Evolutionary conservation across 2,329 filamentous ascomycete genomes (phyloP), one percentile per base, ranked within the genome.

Genomic region (Lizonia empirigonia): DNA sequence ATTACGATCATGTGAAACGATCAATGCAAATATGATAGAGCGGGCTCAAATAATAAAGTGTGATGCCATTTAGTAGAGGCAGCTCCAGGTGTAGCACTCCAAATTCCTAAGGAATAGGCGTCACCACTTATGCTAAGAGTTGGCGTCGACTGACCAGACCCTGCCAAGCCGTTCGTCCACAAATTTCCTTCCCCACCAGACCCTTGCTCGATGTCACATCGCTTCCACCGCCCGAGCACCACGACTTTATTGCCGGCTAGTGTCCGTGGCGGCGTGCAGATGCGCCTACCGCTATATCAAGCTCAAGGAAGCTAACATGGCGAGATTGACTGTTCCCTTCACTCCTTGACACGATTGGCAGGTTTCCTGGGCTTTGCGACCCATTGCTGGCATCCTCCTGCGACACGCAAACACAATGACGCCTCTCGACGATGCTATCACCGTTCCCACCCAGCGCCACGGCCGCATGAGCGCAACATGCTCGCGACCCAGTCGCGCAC

Each of bases 341-440:
- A 16, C 18, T 12, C 24, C n/a, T 19, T 30, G 18, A 29, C 19
- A 13, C 3, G 1, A 13, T 24, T 15, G 9, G 18, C 19, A n/a
- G n/a, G n/a, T n/a, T n/a, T n/a, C n/a, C n/a, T n/a, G n/a, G n/a
- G n/a, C n/a, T n/a, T n/a, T n/a, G n/a, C n/a, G n/a, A n/a, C n/a
- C n/a, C n/a, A n/a, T n/a, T n/a, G n/a, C n/a, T n/a, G n/a, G n/a
- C n/a, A n/a, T n/a, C n/a, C n/a, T n/a, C n/a, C n/a, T n/a, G n/a
- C n/a, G n/a, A n/a, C n/a, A n/a, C 22, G 7, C 24, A 7, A 19
- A 4, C 32, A 19, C 15, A 42, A 60, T 55, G 49, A 60, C 60
- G 55, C 50, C 58, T 10, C 60, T 58, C 32, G 50, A 59, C 44
- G 60, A 67, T 27, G 54, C 60, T 13, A 49, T 61, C 37, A 61